Percentiles rank a stretch among this genome's conserved stretches.
phyloP scores from a whole-genome alignment of 73 alveolate genomes.

The Stentor coeruleus region DNA sequence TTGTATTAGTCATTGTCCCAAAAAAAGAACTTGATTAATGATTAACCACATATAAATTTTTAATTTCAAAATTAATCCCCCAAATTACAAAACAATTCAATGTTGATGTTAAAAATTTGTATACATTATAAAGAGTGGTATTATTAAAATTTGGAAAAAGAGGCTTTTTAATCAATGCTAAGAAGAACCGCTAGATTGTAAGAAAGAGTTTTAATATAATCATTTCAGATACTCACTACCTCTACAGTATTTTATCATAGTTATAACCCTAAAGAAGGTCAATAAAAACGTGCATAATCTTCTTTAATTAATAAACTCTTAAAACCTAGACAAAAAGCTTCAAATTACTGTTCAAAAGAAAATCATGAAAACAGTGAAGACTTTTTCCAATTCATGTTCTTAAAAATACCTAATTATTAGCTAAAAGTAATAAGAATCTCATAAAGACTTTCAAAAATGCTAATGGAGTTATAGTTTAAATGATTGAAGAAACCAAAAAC shows the following conservation, averaged over 20 bases:
- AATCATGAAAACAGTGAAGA: constrained; percentile 79
- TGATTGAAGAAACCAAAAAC: constrained; percentile 6
- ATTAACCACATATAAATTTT: constrained; percentile 44
- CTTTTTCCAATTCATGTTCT: constrained; percentile 80
- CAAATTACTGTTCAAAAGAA: constrained; percentile 73
- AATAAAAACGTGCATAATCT: constrained; percentile 54
- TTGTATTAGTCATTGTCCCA: constrained; percentile 44
- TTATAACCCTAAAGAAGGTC: constrained; percentile 43
- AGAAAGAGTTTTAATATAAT: constrained; percentile 59
- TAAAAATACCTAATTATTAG: constrained; percentile 21
- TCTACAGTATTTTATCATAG: constrained; percentile 43
- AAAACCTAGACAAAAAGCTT: constrained; percentile 36
- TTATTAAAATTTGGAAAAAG: constrained; percentile 42
- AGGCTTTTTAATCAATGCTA: constrained; percentile 42
- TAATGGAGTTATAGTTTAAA: no score
- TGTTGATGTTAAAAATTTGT: constrained; percentile 69
- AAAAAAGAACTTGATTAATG: constrained; percentile 32
- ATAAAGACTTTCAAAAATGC: no score
- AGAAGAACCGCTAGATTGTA: constrained; percentile 47
- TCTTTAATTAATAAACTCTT: constrained; percentile 45
- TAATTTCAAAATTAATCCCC: constrained; percentile 44
- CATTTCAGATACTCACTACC: constrained; percentile 74
- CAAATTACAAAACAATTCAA: constrained; percentile 52
- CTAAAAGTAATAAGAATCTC: no score
- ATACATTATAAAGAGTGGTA: constrained; percentile 68